Base-by-base conservation (phyloP, 2,329 filamentous ascomycete species). In the Colletotrichum noveboracense region DNA sequence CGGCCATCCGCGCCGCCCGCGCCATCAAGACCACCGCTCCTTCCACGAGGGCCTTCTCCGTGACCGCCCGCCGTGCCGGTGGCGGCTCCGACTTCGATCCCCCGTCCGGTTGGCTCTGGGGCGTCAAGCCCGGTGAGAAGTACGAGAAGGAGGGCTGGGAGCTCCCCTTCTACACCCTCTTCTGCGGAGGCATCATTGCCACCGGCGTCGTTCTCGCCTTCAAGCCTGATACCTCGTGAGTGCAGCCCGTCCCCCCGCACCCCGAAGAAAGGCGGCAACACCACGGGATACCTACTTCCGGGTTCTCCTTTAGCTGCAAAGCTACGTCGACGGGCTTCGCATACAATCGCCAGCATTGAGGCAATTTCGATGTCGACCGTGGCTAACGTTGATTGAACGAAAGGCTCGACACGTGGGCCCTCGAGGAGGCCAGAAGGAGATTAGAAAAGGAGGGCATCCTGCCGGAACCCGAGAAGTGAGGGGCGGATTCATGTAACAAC, bases 401-500 rank as follows among this genome's bases (percentile, higher is more conserved):
- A 81, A 99, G 97, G 86, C 98, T 99, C 92, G 97, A 98, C 89
- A 98, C 96, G 71, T 99, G 97, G 97, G 97, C 97, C 78, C 92
- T 99, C 58, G 97, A 99, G 88, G 97, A 99, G 89, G 97, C 97
- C 69, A 92, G 97, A 83, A 92, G 97, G 88, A 92, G 97, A 88
- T 93, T 99, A 91, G 97, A 99, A 89, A 94, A 93, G 76, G 97
- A 99, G 89, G 97, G 97, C 76, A 96, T 98, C 83, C 88, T 98
- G 83, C 92, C 95, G 82, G 96, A 98, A 82, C 94, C 94, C 55
- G 86, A 88, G 79, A 86, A 91, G 74, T 77, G 75, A 89, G 92
- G 85, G 90, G 91, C 87, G 90, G 91, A 84, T 80, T 86, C 34
- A 48, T 56, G 32, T 64, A n/a, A 58, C 14, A 16, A 67, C 55